Conservation (phyloP, 805 yeast genomes). For the Yarrowia sp. region DNA sequence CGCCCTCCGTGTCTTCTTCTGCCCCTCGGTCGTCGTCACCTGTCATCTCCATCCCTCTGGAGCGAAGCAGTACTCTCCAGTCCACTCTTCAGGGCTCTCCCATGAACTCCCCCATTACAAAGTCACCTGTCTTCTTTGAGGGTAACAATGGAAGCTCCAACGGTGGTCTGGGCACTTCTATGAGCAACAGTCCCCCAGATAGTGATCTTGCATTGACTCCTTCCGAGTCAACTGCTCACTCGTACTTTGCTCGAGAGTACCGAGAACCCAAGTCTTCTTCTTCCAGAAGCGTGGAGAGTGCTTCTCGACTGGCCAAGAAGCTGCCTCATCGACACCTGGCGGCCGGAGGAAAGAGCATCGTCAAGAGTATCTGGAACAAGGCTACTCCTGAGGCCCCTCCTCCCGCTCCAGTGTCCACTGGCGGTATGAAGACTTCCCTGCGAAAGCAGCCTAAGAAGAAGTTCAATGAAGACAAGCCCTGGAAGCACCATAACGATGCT, state of each 20-base stretch:
- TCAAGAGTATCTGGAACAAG: conserved; percentile 25
- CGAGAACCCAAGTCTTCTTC: conserved; percentile 14
- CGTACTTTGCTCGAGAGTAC: conserved; percentile 29
- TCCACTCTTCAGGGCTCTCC: conserved; percentile 21
- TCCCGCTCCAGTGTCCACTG: conserved; percentile 12
- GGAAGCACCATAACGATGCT: conserved; percentile 82
- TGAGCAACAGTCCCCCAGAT: conserved; percentile 10
- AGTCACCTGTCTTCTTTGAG: conserved; percentile 29
- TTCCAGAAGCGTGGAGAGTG: conserved; percentile 3
- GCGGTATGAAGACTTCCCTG: conserved; percentile 45
- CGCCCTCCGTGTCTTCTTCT: conserved; percentile 11
- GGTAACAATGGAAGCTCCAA: conserved; percentile 14
- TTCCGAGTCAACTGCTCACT: conserved; percentile 29
- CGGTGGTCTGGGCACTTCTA: conserved; percentile 5
- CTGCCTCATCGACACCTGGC: conserved; percentile 28
- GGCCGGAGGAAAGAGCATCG: conserved; percentile 28
- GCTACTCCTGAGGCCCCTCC: conserved; percentile 24
- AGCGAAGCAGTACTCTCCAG: conserved; percentile 17
- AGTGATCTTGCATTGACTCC: conserved; percentile 29
- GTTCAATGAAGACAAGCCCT: conserved; percentile 89
- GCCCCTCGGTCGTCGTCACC: conserved; percentile 27
- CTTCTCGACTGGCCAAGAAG: conserved; percentile 15
- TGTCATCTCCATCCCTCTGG: conserved; percentile 14
- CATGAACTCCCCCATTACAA: conserved; percentile 2
- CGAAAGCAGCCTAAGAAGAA: conserved; percentile 53